Evolutionary conservation across 2,329 filamentous ascomycete genomes (phyloP), one percentile per base, ranked within the genome.

Genomic region (Talaromyces amestolkiae): DNA sequence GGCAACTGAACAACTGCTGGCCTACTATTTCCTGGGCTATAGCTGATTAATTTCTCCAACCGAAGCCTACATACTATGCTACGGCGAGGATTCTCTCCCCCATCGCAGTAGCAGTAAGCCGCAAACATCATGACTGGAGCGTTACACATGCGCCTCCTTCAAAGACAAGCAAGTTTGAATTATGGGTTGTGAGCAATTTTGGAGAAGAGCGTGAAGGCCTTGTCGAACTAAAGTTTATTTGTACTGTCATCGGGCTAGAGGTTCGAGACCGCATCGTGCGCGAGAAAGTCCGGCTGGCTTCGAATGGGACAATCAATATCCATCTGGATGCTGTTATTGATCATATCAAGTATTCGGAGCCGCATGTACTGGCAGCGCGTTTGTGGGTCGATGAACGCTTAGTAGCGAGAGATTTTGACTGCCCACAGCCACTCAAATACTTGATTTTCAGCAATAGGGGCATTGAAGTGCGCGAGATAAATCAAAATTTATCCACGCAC

Each of bases 1-100:
- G 81, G 81, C 81, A 83, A 66, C 69, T 82, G 53, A 81, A 82
- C 58, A 81, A 82, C 66, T 82, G 80, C 76, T 88, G 85, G 85
- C 86, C 86, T 2, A 84, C 84, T 19, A 87, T 85, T 41, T 86
- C 84, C 6, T 88, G 86, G 86, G 82, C 85, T 2, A 87, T 88
- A 67, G 82, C 85, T 19, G 86, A 88, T 72, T 88, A 87, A 72
- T 87, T 85, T 71, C 79, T 84, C 54, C 81, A 85, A 22, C 86
- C 85, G 53, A 88, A 88, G 73, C 84, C 85, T 33, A 85, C 85
- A 33, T 88, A 86, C 74, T 88, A 87, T 69, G 83, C 85, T 2
- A 85, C 88, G 72, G 82, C 84, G 66, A 79, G 86, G 39, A 85
- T 84, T 2, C 76, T 88, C 64, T 83, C 82, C 22, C 85, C 84